Evolutionary conservation across 1,139 yeast genomes (phyloP), one percentile per base, ranked within the genome.

Genomic region (Scheffersomyces segobiensis): DNA sequence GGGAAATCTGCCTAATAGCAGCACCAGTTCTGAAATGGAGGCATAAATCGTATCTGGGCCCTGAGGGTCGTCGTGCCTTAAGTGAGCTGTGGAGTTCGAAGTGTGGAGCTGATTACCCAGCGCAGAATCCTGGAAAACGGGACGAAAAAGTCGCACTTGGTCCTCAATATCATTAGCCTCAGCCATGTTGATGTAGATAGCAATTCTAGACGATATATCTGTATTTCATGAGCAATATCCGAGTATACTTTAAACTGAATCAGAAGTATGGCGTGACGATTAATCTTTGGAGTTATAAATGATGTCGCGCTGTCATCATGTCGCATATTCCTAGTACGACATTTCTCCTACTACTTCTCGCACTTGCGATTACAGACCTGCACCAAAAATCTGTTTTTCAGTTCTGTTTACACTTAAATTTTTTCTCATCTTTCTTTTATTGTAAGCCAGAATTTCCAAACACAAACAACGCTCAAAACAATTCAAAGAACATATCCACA

Each of bases 1-100:
- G 1, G 75, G 71, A 32, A 66, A 64, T 18, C 52, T 39, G 24
- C 32, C 47, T 32, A 55, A n/a, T n/a, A 48, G 50, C 19, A 24
- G 24, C 50, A 48, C 26, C 26, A 14, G 50, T n/a, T 48, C 50
- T 19, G 50, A 5, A 3, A 48, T 24, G 26, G 50, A 48, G 6
- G 50, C 50, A 48, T 48, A 48, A 14, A 48, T 21, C n/a, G 50
- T 48, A 3, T 48, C 50, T 48, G n/a, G 26, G 14, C n/a, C 26
- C n/a, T 14, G 50, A 8, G 12, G 17, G 5, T 8, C 17, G 50
- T 48, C n/a, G 50, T 48, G 24, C 8, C 42, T 10, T 14, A 32
- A 8, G 1, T 32, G 17, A 14, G 42, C 12, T 32, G 42, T 32
- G 17, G 42, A 32, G 42, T 32, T 32, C 8, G 42, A 32, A 32